Conservation (phyloP, 2,329 filamentous ascomycete genomes). For the Penicillium sp. region DNA sequence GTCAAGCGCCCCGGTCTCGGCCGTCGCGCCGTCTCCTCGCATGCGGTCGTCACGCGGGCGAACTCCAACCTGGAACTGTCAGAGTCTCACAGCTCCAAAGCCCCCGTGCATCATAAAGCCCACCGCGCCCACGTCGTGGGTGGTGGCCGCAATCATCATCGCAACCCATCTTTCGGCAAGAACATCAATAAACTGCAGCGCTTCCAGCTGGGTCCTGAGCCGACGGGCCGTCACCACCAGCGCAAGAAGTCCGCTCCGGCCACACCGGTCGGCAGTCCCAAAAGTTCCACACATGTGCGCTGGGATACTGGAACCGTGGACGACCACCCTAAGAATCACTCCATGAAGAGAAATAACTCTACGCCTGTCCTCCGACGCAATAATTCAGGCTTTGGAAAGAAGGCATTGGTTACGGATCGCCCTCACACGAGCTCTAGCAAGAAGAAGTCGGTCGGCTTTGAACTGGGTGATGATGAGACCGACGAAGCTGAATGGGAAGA, state of each 20-base stretch:
- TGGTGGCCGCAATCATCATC: constrained; percentile 38
- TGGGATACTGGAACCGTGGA: constrained; percentile 42
- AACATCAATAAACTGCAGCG: constrained; percentile 45
- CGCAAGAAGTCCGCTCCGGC: constrained; percentile 48
- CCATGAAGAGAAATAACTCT: constrained; percentile 48
- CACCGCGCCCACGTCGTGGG: constrained; percentile 46
- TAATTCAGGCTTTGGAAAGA: constrained; percentile 40
- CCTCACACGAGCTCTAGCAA: constrained; percentile 36
- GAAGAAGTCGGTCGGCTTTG: constrained; percentile 49
- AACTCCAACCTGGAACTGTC: constrained; percentile 31
- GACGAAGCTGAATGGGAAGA: constrained; percentile 51
- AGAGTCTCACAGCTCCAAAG: constrained; percentile 33
- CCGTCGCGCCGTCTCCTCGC: constrained; percentile 42
- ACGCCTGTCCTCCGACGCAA: constrained; percentile 43
- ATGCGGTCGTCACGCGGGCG: constrained; percentile 40
- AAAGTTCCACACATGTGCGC: constrained; percentile 36
- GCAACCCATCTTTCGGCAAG: constrained; percentile 46
- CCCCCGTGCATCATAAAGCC: constrained; percentile 34
- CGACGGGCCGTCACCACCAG: constrained; percentile 40
- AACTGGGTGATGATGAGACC: constrained; percentile 44
- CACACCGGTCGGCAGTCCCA: constrained; percentile 45
- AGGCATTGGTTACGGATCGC: constrained; percentile 35
- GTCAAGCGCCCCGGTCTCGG: constrained; percentile 42
- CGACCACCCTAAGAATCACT: constrained; percentile 32
- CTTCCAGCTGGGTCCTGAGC: constrained; percentile 34